Evolutionary conservation across 192 early-diverging fungal species (phyloP).

Genomic region (Allomyces macrogynus): DNA sequence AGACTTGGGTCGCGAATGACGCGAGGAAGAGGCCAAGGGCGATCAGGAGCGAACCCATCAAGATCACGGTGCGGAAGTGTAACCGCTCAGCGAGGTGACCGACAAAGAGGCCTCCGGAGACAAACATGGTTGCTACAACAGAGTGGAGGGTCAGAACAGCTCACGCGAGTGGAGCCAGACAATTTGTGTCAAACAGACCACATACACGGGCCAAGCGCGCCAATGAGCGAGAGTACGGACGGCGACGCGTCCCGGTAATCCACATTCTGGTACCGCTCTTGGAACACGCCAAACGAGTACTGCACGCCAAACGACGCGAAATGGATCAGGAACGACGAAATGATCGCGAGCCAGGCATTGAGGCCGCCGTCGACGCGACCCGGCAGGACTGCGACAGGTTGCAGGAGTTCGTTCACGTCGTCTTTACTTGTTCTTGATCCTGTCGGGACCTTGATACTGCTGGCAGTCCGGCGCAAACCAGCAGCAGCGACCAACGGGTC

Average conservation of each 20-base stretch:
- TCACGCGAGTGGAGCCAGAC: too few relatives aligned
- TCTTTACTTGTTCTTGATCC: too few relatives aligned
- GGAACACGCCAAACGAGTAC: constrained; percentile 23
- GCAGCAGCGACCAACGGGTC: too few relatives aligned
- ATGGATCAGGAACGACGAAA: constrained; percentile 20
- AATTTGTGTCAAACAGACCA: neutral
- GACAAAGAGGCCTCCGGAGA: neutral
- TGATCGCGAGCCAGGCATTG: constrained; percentile 20
- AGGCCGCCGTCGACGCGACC: constrained; percentile 14
- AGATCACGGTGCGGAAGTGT: constrained; percentile 24
- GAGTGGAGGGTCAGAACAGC: neutral
- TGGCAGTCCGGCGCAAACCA: too few relatives aligned
- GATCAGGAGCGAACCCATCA: constrained; percentile 23
- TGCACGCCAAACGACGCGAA: constrained; percentile 18
- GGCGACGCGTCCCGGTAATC: constrained; percentile 12
- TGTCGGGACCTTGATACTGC: too few relatives aligned
- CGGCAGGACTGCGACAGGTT: too few relatives aligned
- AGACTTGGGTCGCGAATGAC: constrained; percentile 25
- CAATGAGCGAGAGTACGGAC: constrained; percentile 13
- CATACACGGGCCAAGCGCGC: constrained; percentile 1
- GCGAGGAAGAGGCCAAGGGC: constrained; percentile 19
- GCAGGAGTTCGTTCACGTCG: too few relatives aligned
- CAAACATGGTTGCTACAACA: neutral
- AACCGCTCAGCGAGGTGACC: constrained; percentile 14
- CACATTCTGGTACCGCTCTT: constrained; percentile 13